Base-by-base conservation (phyloP, 1,284 basidiomycete species). In the Lentinus polychrous region DNA sequence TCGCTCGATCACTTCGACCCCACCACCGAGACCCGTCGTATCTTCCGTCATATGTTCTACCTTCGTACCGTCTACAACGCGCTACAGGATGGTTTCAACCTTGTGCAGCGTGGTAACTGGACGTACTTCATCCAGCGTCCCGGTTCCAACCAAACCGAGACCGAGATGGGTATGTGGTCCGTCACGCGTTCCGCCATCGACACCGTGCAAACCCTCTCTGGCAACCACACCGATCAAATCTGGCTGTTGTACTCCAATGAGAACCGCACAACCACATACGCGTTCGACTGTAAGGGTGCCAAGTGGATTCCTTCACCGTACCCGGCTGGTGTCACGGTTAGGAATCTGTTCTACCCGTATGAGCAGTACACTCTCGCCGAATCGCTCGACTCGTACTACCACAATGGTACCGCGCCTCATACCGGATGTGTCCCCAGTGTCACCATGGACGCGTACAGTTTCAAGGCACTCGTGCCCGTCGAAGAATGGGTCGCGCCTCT, bases 1-100 rank as follows among this genome's bases (percentile, higher is more conserved):
- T 79, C 86, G 2, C 78, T 93, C 20, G 92, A 95, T 61, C 92
- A 94, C 65, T 94, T 94, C 63, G 92, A 95, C 66, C 90, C 91
- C 27, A 94, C 91, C 0, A 71, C 82, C 2, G 81, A 86, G 57
- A 75, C 77, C 34, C 80, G 86, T 35, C 83, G 91, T 46, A 64
- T 90, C 50, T 81, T 90, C 57, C 65, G 78, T 27, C 88, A 88
- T 49, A 83, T 91, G 67, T 67, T 84, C 52, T 74, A 80, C 57
- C 72, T 94, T 23, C 85, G 92, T 38, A 63, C 63, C 1, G 64
- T 73, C 14, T 94, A 85, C 65, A 78, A 74, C 22, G 74, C 86
- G 1, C 72, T 94, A 7, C 88, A 90, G 63, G 92, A 95, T 58
- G 92, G 92, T 2, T 90, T 85, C 59, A 76, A 83, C 59, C 78